Evolutionary conservation across 2,329 filamentous ascomycete genomes (phyloP).

Genomic region (Ceratocystis diversiconidia): DNA sequence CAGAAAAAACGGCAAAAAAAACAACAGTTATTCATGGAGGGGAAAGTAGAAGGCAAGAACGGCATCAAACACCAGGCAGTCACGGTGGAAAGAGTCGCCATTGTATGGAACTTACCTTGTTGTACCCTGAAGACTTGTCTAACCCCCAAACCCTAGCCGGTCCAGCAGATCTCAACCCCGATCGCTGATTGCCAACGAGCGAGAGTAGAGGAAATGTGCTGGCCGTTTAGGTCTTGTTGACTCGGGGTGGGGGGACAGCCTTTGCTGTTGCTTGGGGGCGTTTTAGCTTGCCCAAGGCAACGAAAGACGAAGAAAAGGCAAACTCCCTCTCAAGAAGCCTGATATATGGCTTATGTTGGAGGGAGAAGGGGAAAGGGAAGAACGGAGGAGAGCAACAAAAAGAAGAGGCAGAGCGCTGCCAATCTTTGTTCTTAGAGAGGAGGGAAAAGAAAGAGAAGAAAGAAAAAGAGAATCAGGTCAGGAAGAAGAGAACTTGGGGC

Average conservation of each 20-base stretch:
- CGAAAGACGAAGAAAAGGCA: not conserved
- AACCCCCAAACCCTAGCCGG: slow-evolving; percentile 6
- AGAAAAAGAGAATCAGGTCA: not conserved
- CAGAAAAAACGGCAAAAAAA: slow-evolving; percentile 9
- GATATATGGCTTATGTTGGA: not conserved
- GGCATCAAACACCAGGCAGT: not conserved
- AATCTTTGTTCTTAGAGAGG: slow-evolving; percentile 4
- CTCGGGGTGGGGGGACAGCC: slow-evolving; percentile 17
- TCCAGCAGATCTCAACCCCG: slow-evolving; percentile 10
- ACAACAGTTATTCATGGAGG: not conserved
- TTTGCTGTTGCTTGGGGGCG: slow-evolving; percentile 16
- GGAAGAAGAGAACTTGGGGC: not conserved
- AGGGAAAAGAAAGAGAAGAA: not conserved
- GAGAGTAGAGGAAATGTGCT: slow-evolving; percentile 5
- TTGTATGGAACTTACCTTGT: not conserved
- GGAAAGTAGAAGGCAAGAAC: not conserved
- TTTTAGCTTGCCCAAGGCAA: not conserved
- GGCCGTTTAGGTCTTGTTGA: slow-evolving; percentile 2
- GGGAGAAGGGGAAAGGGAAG: slow-evolving; percentile 12
- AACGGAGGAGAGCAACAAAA: slow-evolving; percentile 20
- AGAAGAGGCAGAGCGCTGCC: slow-evolving; percentile 16
- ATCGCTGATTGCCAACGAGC: not conserved
- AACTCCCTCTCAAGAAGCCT: not conserved
- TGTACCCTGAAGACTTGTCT: not conserved
- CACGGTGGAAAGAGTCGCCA: not conserved